These are phyloP conservation scores for Fusarium tanahbumbuense DNA, from an alignment of 2,329 filamentous ascomycete species.

Conservation along the genomic window DNA sequence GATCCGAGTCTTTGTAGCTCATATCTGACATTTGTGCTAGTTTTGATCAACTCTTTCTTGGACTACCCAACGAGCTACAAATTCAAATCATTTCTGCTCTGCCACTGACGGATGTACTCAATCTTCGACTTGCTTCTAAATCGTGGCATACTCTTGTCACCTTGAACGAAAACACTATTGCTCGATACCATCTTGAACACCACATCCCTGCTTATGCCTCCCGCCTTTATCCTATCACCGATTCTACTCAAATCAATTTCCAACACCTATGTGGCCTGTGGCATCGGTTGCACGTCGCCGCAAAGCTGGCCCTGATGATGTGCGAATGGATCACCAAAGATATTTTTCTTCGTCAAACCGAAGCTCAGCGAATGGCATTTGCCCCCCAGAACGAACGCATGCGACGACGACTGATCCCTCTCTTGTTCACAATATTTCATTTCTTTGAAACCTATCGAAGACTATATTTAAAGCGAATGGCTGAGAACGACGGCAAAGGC, in stretches of 20 bases:
- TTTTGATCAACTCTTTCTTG: conserved; percentile 68
- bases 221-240: conserved; percentile 67
- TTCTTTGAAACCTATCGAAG: conserved; percentile 74
- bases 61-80: conserved; percentile 71
- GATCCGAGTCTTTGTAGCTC: conserved; percentile 1
- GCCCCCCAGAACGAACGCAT: conserved; percentile 71
- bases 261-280: conserved; percentile 73
- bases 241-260: conserved; percentile 62
- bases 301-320: conserved; percentile 71
- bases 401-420: conserved; percentile 71
- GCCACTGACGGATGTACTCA: conserved; percentile 70
- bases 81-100: conserved; percentile 71
- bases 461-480: conserved; percentile 68
- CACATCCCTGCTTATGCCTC: conserved; percentile 71
- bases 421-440: conserved; percentile 74
- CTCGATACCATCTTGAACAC: conserved; percentile 69
- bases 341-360: conserved; percentile 70
- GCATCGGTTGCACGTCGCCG: conserved; percentile 73
- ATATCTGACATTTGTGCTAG: conserved; percentile 43
- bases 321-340: conserved; percentile 74
- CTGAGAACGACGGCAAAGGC: conserved; percentile 63
- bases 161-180: conserved; percentile 69
- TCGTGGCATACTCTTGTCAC: conserved; percentile 70
- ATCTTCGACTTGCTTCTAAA: conserved; percentile 67
- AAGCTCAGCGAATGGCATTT: conserved; percentile 66